phyloP scores from a whole-genome alignment of 108 stramenopile species.

The Nitzschia sp. region DNA sequence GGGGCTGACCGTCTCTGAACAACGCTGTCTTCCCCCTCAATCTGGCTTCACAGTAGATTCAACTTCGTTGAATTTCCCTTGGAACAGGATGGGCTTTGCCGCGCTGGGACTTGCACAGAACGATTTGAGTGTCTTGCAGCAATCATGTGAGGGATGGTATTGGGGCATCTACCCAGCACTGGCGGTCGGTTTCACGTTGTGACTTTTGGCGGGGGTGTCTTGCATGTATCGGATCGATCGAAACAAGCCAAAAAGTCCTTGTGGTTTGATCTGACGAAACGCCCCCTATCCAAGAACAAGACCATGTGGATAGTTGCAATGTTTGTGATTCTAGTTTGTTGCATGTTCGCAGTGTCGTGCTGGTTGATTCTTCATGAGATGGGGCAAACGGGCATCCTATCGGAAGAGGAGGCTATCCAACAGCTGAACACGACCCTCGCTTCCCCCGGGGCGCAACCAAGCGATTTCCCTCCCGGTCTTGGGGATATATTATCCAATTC shows the following conservation, averaged over 20 bases:
- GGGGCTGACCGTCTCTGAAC: conserved; percentile 15
- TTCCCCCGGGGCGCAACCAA: not conserved
- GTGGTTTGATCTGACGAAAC: conserved; percentile 7
- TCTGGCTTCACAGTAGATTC: conserved; percentile 42
- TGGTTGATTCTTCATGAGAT: not conserved
- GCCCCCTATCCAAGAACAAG: not conserved
- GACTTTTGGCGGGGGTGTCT: conserved; percentile 22
- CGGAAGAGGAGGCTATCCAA: not conserved
- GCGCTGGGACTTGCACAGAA: conserved; percentile 20
- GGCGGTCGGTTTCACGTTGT: conserved; percentile 41
- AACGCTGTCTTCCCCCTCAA: conserved; percentile 42
- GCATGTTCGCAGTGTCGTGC: not conserved
- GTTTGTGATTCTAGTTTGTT: not conserved
- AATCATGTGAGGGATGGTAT: conserved; percentile 38
- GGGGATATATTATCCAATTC: too few relatives aligned
- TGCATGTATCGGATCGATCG: conserved; percentile 26
- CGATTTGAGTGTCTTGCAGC: conserved; percentile 27
- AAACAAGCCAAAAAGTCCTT: conserved; percentile 42
- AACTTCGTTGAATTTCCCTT: conserved; percentile 9
- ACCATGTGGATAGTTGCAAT: not conserved
- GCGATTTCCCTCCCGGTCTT: too few relatives aligned
- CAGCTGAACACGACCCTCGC: not conserved
- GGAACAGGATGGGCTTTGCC: not conserved
- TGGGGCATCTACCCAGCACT: conserved; percentile 37
- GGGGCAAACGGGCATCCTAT: not conserved